phyloP scores from a whole-genome alignment of 139 green algal genomes.

The Limnomonas spitsbergensis region DNA sequence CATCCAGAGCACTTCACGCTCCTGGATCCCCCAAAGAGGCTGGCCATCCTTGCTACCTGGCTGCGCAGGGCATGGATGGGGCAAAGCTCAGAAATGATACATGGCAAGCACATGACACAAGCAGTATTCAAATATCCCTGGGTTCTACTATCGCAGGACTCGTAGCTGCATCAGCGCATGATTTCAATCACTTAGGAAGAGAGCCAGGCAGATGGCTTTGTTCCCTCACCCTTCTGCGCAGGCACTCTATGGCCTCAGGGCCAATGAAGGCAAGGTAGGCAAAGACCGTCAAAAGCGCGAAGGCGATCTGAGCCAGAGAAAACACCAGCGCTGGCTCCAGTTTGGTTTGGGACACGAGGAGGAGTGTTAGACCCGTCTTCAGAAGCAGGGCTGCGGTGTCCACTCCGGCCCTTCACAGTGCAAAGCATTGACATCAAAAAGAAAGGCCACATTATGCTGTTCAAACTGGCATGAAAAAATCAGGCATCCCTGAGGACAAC shows the following conservation, averaged over 20 bases:
- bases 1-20: constrained; percentile 30
- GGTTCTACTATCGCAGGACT: too few species aligned
- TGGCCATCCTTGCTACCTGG: too few species aligned
- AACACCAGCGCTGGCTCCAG: constrained; percentile 52
- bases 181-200: too few species aligned
- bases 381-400: constrained; percentile 55
- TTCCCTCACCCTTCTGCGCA: background rate
- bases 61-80: too few species aligned
- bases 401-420: constrained; percentile 31
- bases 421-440: background rate
- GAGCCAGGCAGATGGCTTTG: too few species aligned
- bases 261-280: constrained; percentile 40
- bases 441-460: too few species aligned
- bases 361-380: constrained; percentile 50
- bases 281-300: constrained; percentile 36
- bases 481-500: too few species aligned
- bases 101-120: too few species aligned
- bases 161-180: too few species aligned
- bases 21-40: constrained; percentile 18
- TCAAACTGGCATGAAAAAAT: too few species aligned
- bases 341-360: constrained; percentile 40
- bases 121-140: too few species aligned
- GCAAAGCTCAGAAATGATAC: too few species aligned
- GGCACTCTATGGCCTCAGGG: background rate
- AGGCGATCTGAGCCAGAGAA: constrained; percentile 58